Conservation (phyloP, 306 rosid species). For the Rosa persica region DNA sequence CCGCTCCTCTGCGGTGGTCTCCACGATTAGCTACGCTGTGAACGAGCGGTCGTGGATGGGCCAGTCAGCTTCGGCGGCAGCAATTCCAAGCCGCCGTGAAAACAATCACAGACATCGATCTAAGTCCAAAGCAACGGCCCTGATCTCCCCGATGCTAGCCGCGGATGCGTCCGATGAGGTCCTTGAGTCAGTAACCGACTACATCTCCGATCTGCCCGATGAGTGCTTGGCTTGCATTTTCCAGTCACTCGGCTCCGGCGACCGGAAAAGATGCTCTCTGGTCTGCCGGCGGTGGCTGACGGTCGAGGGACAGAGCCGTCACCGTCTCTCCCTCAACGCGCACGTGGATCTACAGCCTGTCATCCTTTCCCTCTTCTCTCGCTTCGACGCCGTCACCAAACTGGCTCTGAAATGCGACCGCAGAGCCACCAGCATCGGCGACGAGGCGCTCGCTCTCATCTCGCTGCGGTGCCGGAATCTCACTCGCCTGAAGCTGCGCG, state of each 20-base stretch:
- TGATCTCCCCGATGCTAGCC: slow-evolving; percentile 52
- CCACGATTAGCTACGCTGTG: background rate
- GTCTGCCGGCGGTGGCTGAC: slow-evolving; percentile 86
- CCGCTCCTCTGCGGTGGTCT: slow-evolving; percentile 13
- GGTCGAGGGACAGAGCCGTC: slow-evolving; percentile 93
- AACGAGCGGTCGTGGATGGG: slow-evolving; percentile 64
- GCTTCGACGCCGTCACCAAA: slow-evolving; percentile 88
- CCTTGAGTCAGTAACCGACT: slow-evolving; percentile 38
- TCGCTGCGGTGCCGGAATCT: slow-evolving; percentile 81
- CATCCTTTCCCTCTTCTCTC: slow-evolving; percentile 62
- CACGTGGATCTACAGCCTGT: slow-evolving; percentile 49
- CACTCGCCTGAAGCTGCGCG: slow-evolving; percentile 93
- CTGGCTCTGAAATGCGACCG: slow-evolving; percentile 94
- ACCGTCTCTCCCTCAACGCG: slow-evolving; percentile 83
- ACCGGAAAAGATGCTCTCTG: slow-evolving; percentile 79
- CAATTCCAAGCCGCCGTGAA: slow-evolving; percentile 54
- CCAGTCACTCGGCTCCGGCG: slow-evolving; percentile 72
- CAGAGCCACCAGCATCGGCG: slow-evolving; percentile 68
- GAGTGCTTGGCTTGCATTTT: slow-evolving; percentile 85
- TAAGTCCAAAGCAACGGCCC: slow-evolving; percentile 51
- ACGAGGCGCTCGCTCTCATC: slow-evolving; percentile 65
- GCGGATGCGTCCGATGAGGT: slow-evolving; percentile 18
- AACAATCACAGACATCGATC: slow-evolving; percentile 35
- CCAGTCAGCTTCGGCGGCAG: slow-evolving; percentile 75
- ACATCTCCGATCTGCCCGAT: slow-evolving; percentile 76